Evolutionary conservation across 768 basidiomycete genomes (phyloP).

Genomic region (Psilocybe tampanensis): DNA sequence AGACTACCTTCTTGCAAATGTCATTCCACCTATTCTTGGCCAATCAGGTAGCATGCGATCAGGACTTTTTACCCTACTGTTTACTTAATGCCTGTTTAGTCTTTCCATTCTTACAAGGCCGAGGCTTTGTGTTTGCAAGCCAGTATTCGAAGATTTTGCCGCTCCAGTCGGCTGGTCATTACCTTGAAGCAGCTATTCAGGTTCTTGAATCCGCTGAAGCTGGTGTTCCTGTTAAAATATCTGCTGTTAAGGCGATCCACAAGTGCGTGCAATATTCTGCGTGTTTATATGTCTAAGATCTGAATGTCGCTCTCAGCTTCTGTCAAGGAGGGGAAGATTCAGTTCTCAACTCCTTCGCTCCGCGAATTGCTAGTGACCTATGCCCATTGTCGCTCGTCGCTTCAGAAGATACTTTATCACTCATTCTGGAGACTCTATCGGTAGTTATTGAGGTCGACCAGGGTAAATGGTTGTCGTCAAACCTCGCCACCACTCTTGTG

Average conservation of each 20-base stretch:
- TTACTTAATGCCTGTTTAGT: conserved; percentile 44
- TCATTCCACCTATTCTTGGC: conserved; percentile 76
- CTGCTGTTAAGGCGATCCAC: conserved; percentile 90
- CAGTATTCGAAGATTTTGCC: conserved; percentile 81
- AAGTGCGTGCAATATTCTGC: conserved; percentile 62
- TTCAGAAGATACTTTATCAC: conserved; percentile 85
- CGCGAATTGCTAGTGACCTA: conserved; percentile 77
- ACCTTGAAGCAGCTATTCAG: conserved; percentile 83
- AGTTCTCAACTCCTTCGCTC: conserved; percentile 63
- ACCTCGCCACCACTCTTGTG: conserved; percentile 68
- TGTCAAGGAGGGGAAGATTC: conserved; percentile 65
- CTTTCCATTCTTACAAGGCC: conserved; percentile 90
- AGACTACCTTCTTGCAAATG: conserved; percentile 69
- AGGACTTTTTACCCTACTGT: neutral
- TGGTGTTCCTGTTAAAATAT: conserved; percentile 88
- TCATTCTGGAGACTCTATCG: conserved; percentile 85
- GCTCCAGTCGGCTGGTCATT: conserved; percentile 73
- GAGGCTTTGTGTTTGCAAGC: conserved; percentile 93
- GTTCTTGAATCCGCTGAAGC: conserved; percentile 77
- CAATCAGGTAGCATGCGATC: conserved; percentile 56
- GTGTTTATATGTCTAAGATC: conserved; percentile 7
- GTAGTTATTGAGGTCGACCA: conserved; percentile 76
- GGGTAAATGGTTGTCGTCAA: conserved; percentile 69
- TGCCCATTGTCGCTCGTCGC: conserved; percentile 81
- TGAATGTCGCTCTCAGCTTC: conserved; percentile 48